Evolutionary conservation across 1,284 basidiomycete species (phyloP).

Genomic region (Malassezia slooffiae): DNA sequence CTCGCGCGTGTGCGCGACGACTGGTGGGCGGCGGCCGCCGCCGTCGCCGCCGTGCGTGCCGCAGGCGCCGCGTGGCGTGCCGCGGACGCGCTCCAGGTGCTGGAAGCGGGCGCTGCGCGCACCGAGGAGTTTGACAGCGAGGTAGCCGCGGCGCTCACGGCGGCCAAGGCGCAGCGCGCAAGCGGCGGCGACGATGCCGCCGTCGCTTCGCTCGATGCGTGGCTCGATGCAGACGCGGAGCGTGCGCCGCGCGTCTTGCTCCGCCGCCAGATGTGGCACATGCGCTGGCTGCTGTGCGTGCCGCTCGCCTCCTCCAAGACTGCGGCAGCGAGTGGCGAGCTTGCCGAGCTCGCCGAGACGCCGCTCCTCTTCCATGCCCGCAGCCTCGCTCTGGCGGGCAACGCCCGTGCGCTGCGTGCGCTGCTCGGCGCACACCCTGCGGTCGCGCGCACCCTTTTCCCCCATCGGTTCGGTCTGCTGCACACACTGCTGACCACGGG

Average conservation of each 20-base stretch:
- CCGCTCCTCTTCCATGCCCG: slow-evolving; percentile 11
- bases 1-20: slow-evolving; percentile 6
- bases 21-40: slow-evolving; percentile 12
- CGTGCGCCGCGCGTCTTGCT: slow-evolving; percentile 4
- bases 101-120: slow-evolving; percentile 1
- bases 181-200: background rate
- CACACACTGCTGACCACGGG: slow-evolving; percentile 8
- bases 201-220: background rate
- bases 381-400: slow-evolving; percentile 8
- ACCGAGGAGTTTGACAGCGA: slow-evolving; percentile 8
- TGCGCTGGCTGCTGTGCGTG: slow-evolving; percentile 15
- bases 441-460: slow-evolving; percentile 11
- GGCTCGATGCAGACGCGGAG: slow-evolving; percentile 4
- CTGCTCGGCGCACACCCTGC: slow-evolving; percentile 9
- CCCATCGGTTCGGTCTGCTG: slow-evolving; percentile 12
- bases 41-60: slow-evolving; percentile 8
- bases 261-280: slow-evolving; percentile 14
- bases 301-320: slow-evolving; percentile 1
- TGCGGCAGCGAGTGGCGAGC: background rate
- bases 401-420: slow-evolving; percentile 11
- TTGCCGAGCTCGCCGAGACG: slow-evolving; percentile 4
- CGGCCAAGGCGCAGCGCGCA: background rate
- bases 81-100: slow-evolving; percentile 3
- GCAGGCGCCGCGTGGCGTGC: slow-evolving; percentile 6
- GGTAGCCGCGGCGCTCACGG: background rate